Evolutionary conservation across 2,329 filamentous ascomycete species (phyloP), one percentile per base, ranked within the genome.

Genomic region (Colletotrichum incanum): DNA sequence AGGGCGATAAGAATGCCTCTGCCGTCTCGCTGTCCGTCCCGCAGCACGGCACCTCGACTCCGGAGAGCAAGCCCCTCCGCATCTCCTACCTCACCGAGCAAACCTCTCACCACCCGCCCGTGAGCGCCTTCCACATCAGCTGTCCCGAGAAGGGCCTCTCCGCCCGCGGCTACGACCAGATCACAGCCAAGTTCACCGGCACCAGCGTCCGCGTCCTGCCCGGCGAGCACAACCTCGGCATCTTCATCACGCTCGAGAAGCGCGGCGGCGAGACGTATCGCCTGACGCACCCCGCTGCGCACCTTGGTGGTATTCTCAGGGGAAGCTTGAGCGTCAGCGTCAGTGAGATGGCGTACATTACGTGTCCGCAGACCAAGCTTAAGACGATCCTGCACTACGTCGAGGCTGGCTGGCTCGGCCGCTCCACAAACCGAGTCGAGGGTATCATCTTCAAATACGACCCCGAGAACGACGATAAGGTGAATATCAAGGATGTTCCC

Each of bases 21-120:
- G 85, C 84, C 31, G 84, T 85, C 45, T 85, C 85, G 59, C 79
- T 89, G 52, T 87, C 88, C 23, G 84, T 91, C 72, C 83, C 86
- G 74, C 87, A 87, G 77, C 80, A 86, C 73, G 79, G 77, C 47
- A 81, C 83, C n/a, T 75, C 83, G 16, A 84, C 84, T 1, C 74
- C 79, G 11, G 85, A 86, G 64, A 83, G 82, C 72, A 88, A 87
- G 37, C 77, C 78, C n/a, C 89, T 98, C 76, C 93, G 93, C 76
- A 90, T 99, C 76, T 98, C 95, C 12, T 99, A 97, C 81, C 88
- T 99, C 73, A 98, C 96, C 34, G 96, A 99, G 84, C 96, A 99
- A 84, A 99, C 96, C 11, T 98, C 95, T 9, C 96, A 99, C 79
- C 96, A 99, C 83, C 96, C 96, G 43, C 96, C 96, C 12, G 96